A percentile compares a stretch with the other conserved stretches of the same genome.
phyloP scores from a whole-genome alignment of 768 basidiomycete species.

The Termitomyces sp. region DNA sequence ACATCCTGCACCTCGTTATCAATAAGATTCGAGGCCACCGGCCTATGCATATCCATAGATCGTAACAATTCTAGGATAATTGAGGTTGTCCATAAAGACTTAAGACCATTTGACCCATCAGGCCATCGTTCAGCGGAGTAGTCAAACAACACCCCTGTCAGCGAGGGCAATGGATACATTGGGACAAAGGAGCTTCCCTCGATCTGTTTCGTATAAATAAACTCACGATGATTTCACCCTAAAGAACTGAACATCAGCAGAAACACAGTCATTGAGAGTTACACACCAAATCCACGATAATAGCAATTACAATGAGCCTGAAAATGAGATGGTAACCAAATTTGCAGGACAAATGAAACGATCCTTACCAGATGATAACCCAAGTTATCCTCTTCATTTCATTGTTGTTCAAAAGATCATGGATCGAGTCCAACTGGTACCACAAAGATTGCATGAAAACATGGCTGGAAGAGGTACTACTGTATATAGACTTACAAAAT shows the following conservation, averaged over 20 bases:
- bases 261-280: neutral
- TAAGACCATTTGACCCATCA: neutral
- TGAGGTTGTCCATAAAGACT: too few relatives aligned
- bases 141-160: conserved; percentile 32
- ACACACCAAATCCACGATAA: conserved; percentile 79
- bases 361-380: conserved; percentile 40
- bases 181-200: conserved; percentile 11
- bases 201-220: conserved; percentile 60
- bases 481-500: conserved; percentile 55
- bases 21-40: too few relatives aligned
- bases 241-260: neutral
- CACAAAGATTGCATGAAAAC: neutral
- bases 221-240: conserved; percentile 80
- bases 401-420: conserved; percentile 85
- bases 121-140: conserved; percentile 34
- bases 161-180: conserved; percentile 17
- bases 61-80: too few relatives aligned
- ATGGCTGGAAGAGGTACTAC: neutral
- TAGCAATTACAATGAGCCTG: conserved; percentile 86
- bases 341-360: conserved; percentile 12
- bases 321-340: conserved; percentile 15
- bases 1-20: too few relatives aligned
- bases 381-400: conserved; percentile 87
- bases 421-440: conserved; percentile 86
- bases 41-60: too few relatives aligned